phyloP scores from a whole-genome alignment of 179 eudicot genomes.

The Beta corolliflora region DNA sequence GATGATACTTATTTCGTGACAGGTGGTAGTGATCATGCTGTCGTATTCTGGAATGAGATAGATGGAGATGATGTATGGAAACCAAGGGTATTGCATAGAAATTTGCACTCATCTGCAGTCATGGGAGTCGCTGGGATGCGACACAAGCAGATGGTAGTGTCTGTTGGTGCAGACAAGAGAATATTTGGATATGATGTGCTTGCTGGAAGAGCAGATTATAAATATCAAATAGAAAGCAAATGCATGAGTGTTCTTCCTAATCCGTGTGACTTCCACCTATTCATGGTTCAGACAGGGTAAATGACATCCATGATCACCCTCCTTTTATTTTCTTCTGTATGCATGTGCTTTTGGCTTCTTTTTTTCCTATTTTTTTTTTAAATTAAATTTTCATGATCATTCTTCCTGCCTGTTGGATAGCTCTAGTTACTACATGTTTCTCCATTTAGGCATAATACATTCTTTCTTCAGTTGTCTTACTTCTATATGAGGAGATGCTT shows the following conservation, averaged over 20 bases:
- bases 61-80: constrained; percentile 68
- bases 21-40: constrained; percentile 97
- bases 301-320: constrained; percentile 17
- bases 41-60: constrained; percentile 72
- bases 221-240: constrained; percentile 88
- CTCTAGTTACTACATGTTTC: background rate
- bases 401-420: constrained; percentile 5
- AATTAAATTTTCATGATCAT: too few relatives aligned
- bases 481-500: background rate
- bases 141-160: constrained; percentile 69
- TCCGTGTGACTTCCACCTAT: constrained; percentile 92
- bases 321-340: too few relatives aligned
- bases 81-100: constrained; percentile 70
- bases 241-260: constrained; percentile 97
- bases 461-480: too few relatives aligned
- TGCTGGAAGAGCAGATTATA: constrained; percentile 76
- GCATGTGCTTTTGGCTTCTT: background rate
- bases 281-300: constrained; percentile 99
- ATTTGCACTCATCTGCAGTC: constrained; percentile 82
- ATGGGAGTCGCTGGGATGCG: constrained; percentile 99
- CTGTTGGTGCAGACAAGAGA: constrained; percentile 88
- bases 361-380: background rate
- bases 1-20: constrained; percentile 70
- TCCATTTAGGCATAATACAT: background rate
- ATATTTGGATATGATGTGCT: constrained; percentile 74